phyloP scores from a whole-genome alignment of 1,284 basidiomycete species.

The Fistulinella cinereoalba region DNA sequence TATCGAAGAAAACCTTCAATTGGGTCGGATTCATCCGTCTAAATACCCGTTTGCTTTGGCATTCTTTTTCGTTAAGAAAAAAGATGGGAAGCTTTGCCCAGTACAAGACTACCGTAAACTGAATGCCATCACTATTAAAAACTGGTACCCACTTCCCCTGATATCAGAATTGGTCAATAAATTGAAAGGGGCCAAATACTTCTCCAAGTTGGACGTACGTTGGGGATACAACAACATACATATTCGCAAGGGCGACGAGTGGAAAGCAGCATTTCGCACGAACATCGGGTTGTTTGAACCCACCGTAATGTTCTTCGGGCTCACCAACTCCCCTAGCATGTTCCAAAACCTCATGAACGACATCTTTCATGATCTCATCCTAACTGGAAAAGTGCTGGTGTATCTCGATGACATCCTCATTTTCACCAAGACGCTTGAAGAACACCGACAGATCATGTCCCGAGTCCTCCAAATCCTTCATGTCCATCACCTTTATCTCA shows the following conservation, averaged over 20 bases:
- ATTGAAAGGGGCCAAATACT: not conserved
- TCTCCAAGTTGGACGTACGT: not conserved
- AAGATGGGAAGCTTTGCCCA: not conserved
- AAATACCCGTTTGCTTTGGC: not conserved
- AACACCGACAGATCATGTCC: constrained; percentile 20
- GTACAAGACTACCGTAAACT: not conserved
- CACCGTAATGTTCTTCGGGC: constrained; percentile 32
- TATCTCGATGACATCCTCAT: constrained; percentile 6
- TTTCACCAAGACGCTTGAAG: constrained; percentile 10
- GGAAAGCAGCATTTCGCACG: not conserved
- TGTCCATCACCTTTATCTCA: constrained; percentile 15
- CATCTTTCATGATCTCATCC: not conserved
- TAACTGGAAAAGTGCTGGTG: not conserved
- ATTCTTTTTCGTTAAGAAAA: not conserved
- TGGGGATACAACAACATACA: not conserved
- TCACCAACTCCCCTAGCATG: constrained; percentile 26
- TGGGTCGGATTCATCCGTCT: not conserved
- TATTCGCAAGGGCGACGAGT: not conserved
- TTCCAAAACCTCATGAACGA: constrained; percentile 25
- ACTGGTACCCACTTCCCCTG: not conserved
- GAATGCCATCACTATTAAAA: not conserved
- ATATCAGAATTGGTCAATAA: not conserved
- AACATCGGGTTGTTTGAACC: constrained; percentile 26
- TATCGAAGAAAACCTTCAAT: not conserved
- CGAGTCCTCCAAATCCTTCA: constrained; percentile 34